These are phyloP conservation scores for Chlamydomonas sphaeroides DNA, from an alignment of 139 green algal genomes.

Conservation along the genomic window DNA sequence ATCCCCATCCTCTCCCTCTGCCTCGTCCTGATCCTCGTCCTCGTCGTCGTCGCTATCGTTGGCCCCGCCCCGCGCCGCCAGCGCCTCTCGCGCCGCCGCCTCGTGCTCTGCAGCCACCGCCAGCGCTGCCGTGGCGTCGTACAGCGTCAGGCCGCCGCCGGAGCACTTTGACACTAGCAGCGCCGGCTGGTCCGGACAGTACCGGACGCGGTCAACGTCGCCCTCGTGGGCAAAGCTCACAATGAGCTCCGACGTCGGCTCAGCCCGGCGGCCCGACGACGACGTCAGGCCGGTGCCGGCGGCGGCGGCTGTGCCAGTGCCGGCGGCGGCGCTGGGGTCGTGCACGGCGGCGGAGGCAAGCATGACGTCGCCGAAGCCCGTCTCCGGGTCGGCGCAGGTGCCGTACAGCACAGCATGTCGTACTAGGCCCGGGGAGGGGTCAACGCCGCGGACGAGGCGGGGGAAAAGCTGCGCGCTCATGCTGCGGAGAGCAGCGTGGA, in stretches of 20 bases:
- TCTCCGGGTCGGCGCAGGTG: no score
- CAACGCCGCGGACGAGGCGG: no score
- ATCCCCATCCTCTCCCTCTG: not conserved
- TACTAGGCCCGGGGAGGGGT: no score
- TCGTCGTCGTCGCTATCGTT: not conserved
- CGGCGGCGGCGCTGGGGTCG: no score
- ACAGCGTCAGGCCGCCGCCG: not conserved
- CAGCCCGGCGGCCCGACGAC: no score
- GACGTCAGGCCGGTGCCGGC: no score
- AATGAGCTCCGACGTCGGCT: no score
- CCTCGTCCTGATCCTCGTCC: not conserved
- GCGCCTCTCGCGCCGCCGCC: not conserved
- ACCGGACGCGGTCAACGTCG: slow-evolving; percentile 21
- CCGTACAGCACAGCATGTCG: no score
- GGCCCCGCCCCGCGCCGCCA: not conserved
- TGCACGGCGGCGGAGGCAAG: no score
- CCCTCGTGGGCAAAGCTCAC: not conserved
- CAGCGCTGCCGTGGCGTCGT: not conserved
- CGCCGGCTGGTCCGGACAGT: not conserved
- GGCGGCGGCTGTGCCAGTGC: no score
- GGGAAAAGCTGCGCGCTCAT: not conserved
- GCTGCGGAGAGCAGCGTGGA: no score
- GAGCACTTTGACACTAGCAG: slow-evolving; percentile 12
- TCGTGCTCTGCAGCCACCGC: not conserved
- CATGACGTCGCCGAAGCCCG: no score